A percentile compares a stretch with the other conserved stretches of the same genome.
phyloP scores from a whole-genome alignment of 139 green algal genomes.

The Chlorella sp. region DNA sequence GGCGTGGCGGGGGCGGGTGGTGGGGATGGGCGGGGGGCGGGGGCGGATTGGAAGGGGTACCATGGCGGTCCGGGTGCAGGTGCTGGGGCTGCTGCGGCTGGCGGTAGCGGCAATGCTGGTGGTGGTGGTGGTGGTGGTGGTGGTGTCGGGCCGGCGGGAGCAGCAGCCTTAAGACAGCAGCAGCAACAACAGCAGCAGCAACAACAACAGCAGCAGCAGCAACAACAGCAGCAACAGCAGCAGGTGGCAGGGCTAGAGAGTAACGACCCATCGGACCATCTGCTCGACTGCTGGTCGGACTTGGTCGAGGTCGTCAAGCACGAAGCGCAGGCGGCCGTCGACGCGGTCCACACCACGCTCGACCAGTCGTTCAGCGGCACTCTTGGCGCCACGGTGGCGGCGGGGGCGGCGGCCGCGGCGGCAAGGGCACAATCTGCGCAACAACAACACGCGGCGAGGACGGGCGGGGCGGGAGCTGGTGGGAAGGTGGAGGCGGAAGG shows the following conservation, averaged over 20 bases:
- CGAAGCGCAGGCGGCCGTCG: neutral
- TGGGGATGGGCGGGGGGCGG: too few species aligned
- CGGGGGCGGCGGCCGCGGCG: too few species aligned
- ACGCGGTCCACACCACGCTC: neutral
- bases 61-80: too few species aligned
- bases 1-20: too few species aligned
- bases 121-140: neutral
- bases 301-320: neutral
- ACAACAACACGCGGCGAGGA: too few species aligned
- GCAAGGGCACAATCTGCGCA: too few species aligned
- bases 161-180: neutral
- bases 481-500: too few species aligned
- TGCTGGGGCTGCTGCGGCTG: too few species aligned
- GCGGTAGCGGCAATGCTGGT: neutral
- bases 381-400: neutral
- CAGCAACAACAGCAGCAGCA: neutral
- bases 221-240: constrained; percentile 7
- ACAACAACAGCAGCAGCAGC: neutral
- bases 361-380: neutral
- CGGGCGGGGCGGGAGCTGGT: too few species aligned
- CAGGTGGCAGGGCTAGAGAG: neutral
- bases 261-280: neutral
- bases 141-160: neutral
- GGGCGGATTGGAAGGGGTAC: too few species aligned
- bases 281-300: neutral